phyloP scores from a whole-genome alignment of 305 asterid species.

The Solanum hybrid region DNA sequence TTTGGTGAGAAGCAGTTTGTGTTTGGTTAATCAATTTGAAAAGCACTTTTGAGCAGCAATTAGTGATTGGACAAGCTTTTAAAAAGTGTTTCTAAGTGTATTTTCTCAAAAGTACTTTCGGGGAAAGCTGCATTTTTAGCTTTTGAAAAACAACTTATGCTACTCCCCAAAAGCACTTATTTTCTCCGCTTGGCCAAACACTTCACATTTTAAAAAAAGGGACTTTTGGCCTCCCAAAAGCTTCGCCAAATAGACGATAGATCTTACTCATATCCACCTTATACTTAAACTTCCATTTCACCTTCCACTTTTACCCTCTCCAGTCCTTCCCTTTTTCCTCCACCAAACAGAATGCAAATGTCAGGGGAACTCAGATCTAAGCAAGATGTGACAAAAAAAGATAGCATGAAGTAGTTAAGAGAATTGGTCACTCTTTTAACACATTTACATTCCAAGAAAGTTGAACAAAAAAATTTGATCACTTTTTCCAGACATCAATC shows the following conservation, averaged over 20 bases:
- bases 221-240: neutral
- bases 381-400: neutral
- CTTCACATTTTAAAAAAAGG: neutral
- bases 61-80: neutral
- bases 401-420: neutral
- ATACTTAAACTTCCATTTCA: neutral
- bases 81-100: neutral
- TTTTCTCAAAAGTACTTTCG: neutral
- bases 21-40: neutral
- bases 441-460: neutral
- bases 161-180: neutral
- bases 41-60: neutral
- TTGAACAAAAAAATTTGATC: neutral
- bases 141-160: neutral
- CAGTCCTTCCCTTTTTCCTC: neutral
- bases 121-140: neutral
- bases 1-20: neutral
- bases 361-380: neutral
- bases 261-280: neutral
- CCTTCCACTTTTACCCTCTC: neutral
- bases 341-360: neutral
- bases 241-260: neutral
- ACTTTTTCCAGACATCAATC: neutral
- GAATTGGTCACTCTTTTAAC: neutral
- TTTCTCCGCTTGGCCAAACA: neutral